phyloP scores from a whole-genome alignment of 108 stramenopile genomes.

The Nannochloropsis granulata region DNA sequence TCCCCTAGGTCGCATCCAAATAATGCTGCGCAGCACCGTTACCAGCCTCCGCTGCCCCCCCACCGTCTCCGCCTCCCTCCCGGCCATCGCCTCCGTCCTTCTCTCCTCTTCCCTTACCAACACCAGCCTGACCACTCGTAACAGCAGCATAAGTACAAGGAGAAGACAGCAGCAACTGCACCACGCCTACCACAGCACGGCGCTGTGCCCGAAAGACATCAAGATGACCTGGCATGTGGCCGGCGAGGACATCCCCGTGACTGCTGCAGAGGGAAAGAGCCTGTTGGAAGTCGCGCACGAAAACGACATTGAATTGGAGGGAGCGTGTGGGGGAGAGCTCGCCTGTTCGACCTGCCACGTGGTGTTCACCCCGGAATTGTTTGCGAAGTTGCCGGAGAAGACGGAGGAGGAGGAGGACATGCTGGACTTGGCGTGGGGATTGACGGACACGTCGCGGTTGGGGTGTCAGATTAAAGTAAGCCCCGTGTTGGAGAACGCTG shows the following conservation, averaged over 20 bases:
- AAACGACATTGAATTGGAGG: conserved; percentile 45
- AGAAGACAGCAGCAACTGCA: neutral
- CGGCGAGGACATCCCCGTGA: conserved; percentile 27
- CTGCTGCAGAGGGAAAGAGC: conserved; percentile 31
- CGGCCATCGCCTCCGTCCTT: too few relatives aligned
- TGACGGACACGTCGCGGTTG: conserved; percentile 89
- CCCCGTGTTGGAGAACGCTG: conserved; percentile 69
- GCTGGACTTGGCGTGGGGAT: conserved; percentile 92
- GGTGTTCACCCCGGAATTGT: conserved; percentile 60
- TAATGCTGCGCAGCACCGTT: too few relatives aligned
- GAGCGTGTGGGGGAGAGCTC: conserved; percentile 47
- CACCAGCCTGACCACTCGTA: too few relatives aligned
- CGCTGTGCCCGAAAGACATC: neutral
- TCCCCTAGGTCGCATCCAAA: too few relatives aligned
- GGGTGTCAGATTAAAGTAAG: conserved; percentile 88
- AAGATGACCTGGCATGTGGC: conserved; percentile 37
- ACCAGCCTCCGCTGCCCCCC: too few relatives aligned
- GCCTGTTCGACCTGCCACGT: conserved; percentile 73
- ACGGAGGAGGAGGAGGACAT: conserved; percentile 94
- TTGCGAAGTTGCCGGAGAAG: conserved; percentile 63
- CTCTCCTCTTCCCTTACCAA: neutral
- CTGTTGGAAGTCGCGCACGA: conserved; percentile 43
- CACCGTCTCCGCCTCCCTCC: too few relatives aligned
- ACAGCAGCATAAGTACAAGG: too few relatives aligned
- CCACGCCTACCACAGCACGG: neutral